These are phyloP conservation scores for Hypoxylon sp. DNA, from an alignment of 2,329 filamentous ascomycete genomes.

Conservation along the genomic window DNA sequence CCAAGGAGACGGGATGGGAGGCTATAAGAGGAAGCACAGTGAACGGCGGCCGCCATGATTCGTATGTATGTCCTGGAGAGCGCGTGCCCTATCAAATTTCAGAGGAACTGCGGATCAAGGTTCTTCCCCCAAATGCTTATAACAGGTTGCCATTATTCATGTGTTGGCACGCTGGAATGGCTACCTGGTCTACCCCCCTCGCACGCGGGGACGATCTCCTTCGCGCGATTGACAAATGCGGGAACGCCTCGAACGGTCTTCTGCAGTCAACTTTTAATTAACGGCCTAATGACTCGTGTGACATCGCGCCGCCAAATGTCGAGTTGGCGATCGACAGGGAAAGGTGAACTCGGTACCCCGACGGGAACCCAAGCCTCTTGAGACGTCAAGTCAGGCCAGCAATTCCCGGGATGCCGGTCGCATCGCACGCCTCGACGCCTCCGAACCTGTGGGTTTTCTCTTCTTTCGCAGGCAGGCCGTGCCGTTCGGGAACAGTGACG, in stretches of 20 bases:
- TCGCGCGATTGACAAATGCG: constrained; percentile 11
- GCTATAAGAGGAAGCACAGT: constrained; percentile 7
- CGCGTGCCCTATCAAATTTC: constrained; percentile 4
- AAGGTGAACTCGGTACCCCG: not conserved
- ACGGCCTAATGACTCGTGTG: constrained; percentile 23
- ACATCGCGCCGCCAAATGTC: constrained; percentile 12
- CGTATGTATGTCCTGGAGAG: constrained; percentile 9
- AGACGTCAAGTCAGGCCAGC: not conserved
- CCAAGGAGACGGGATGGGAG: constrained; percentile 21
- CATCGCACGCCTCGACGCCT: constrained; percentile 2
- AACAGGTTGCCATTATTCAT: constrained; percentile 15
- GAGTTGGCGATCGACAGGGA: no score
- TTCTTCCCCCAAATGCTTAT: constrained; percentile 15
- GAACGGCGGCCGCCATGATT: constrained; percentile 1
- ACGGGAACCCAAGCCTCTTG: not conserved
- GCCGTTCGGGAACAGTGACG: constrained; percentile 12
- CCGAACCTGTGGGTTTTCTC: not conserved
- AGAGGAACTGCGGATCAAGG: constrained; percentile 22
- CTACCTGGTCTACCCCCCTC: constrained; percentile 10
- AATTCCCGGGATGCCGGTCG: not conserved
- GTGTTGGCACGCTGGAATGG: constrained; percentile 24
- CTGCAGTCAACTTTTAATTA: constrained; percentile 4
- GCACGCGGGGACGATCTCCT: constrained; percentile 5
- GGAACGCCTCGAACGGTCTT: constrained; percentile 27
- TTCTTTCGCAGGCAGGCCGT: not conserved